Evolutionary conservation across 1,284 basidiomycete genomes (phyloP).

Genomic region (Agaricales sp.): DNA sequence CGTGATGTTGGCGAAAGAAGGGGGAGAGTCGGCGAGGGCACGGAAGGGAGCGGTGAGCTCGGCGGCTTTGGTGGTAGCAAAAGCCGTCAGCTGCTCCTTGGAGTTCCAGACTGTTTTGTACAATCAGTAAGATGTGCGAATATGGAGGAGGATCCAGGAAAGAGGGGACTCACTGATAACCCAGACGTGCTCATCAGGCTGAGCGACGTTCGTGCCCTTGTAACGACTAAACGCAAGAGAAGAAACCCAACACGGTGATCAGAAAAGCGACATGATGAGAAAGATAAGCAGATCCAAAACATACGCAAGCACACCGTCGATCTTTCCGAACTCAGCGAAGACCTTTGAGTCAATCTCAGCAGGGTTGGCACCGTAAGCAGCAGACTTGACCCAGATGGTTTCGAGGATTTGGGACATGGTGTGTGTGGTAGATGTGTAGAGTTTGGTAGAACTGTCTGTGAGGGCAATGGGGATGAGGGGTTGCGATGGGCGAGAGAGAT

Average conservation of each 20-base stretch:
- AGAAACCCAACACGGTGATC: neutral
- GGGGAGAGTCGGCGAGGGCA: neutral
- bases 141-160: too few relatives aligned
- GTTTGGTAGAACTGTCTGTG: too few relatives aligned
- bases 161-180: neutral
- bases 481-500: too few relatives aligned
- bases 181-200: neutral
- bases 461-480: too few relatives aligned
- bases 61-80: neutral
- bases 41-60: neutral
- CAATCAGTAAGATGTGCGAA: too few relatives aligned
- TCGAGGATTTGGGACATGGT: neutral
- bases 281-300: too few relatives aligned
- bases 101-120: neutral
- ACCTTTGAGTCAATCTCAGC: neutral
- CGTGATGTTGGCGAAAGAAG: neutral
- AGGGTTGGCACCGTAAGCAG: neutral
- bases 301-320: neutral
- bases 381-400: conserved; percentile 1
- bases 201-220: neutral
- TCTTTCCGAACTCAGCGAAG: neutral
- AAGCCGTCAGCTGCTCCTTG: neutral
- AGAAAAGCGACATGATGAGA: too few relatives aligned
- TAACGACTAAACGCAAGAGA: neutral
- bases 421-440: neutral